Evolutionary conservation across 306 rosid species (phyloP).

Genomic region (Crotalaria pallida): DNA sequence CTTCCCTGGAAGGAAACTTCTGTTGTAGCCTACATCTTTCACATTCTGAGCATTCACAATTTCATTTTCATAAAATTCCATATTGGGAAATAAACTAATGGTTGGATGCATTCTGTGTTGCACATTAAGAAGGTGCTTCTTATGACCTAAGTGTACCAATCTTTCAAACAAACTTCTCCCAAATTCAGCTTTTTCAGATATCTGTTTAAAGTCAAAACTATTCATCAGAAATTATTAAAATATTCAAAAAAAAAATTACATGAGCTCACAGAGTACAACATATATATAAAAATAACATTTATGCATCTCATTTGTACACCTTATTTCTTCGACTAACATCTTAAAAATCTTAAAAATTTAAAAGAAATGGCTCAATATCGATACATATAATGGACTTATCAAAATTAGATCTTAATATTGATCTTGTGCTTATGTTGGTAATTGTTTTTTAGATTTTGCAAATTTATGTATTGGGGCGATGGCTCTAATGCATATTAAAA

Average conservation of each 20-base stretch:
- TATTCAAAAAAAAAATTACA: neutral
- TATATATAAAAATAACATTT: neutral
- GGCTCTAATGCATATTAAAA: too few species aligned
- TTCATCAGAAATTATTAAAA: neutral
- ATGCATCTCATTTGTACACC: too few species aligned
- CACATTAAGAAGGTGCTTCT: conserved; percentile 31
- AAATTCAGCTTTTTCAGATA: conserved; percentile 7
- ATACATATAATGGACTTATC: too few species aligned
- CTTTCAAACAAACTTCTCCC: conserved; percentile 44
- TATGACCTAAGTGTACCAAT: conserved; percentile 23
- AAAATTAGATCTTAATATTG: too few species aligned
- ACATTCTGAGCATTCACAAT: conserved; percentile 22
- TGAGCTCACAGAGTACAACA: neutral
- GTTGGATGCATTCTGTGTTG: conserved; percentile 42
- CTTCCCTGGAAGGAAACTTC: conserved; percentile 15
- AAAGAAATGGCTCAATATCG: too few species aligned
- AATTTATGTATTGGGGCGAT: too few species aligned
- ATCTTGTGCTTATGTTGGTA: too few species aligned
- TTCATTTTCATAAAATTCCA: conserved; percentile 19
- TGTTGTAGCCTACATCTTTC: neutral
- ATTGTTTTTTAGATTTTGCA: too few species aligned
- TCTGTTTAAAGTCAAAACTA: neutral
- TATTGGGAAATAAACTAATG: conserved; percentile 34
- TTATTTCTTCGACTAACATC: too few species aligned
- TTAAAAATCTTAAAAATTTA: too few species aligned